These are phyloP conservation scores for Penicillium sp. DNA, from an alignment of 2,329 filamentous ascomycete species.

Conservation along the genomic window DNA sequence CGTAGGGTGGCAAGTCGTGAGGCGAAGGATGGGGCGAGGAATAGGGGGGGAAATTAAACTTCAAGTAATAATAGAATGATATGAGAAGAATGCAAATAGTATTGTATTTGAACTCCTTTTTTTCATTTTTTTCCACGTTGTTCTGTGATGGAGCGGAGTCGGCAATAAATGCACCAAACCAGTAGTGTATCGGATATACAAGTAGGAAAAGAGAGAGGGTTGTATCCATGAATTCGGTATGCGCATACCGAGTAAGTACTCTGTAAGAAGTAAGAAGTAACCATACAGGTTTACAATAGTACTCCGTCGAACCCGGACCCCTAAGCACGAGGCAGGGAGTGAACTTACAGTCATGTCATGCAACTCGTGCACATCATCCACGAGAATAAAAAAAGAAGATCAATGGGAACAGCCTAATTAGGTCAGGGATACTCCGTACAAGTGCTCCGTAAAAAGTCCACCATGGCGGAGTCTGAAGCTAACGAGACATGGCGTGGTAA, in stretches of 20 bases:
- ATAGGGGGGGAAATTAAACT: neutral
- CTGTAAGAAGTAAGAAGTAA: too few relatives aligned
- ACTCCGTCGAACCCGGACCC: neutral
- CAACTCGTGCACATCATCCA: conserved; percentile 18
- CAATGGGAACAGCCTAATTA: neutral
- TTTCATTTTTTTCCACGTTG: neutral
- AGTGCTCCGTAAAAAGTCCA: neutral
- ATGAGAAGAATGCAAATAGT: neutral
- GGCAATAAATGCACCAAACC: neutral
- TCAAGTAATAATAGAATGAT: conserved; percentile 3
- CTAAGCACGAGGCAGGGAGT: conserved; percentile 23
- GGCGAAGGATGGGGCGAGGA: conserved; percentile 1
- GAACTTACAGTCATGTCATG: conserved; percentile 15
- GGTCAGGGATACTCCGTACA: conserved; percentile 4
- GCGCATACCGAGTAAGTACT: too few relatives aligned
- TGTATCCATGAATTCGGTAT: too few relatives aligned
- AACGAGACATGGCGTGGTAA: conserved; percentile 6
- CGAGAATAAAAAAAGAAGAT: neutral
- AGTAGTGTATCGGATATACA: neutral
- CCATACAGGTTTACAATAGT: neutral
- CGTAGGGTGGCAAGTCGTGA: neutral
- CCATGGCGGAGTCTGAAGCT: conserved; percentile 12
- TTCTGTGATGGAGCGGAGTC: neutral
- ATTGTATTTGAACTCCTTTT: neutral
- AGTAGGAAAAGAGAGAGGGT: too few relatives aligned